These are phyloP conservation scores for Cryptococcus sp. DNA, from an alignment of 1,284 basidiomycete species.

Conservation along the genomic window DNA sequence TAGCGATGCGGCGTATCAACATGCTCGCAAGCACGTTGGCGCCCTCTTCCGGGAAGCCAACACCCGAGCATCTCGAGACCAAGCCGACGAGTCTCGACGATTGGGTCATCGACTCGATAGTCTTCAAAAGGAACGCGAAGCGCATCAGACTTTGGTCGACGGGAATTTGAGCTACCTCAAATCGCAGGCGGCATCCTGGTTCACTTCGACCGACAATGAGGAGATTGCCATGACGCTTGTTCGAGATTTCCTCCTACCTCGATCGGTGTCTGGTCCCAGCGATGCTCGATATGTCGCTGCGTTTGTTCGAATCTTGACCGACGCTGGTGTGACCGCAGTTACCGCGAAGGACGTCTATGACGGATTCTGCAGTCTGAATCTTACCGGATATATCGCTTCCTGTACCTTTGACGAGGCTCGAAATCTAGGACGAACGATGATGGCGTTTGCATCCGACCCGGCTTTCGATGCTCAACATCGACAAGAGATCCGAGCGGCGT, in stretches of 20 bases:
- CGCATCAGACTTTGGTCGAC: conserved; percentile 47
- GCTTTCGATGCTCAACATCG: not conserved
- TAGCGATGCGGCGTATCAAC: conserved; percentile 49
- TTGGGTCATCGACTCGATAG: conserved; percentile 13
- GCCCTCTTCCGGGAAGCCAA: conserved; percentile 39
- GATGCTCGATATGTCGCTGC: conserved; percentile 93
- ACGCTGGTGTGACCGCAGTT: conserved; percentile 36
- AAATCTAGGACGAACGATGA: conserved; percentile 56
- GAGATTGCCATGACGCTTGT: conserved; percentile 11
- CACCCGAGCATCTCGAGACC: not conserved
- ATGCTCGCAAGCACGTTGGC: conserved; percentile 44
- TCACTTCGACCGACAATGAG: not conserved
- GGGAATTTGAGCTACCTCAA: conserved; percentile 43
- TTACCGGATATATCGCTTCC: conserved; percentile 79
- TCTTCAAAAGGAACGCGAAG: conserved; percentile 33
- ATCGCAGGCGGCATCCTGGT: conserved; percentile 56
- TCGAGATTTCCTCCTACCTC: conserved; percentile 65
- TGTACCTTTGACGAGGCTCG: conserved; percentile 94
- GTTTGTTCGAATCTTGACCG: conserved; percentile 84
- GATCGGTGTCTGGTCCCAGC: conserved; percentile 85
- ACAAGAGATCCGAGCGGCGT: conserved; percentile 43
- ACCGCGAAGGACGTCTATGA: conserved; percentile 61
- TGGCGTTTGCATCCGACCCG: not conserved
- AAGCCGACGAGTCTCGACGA: too few species aligned
- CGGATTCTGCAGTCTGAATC: conserved; percentile 73